These are phyloP conservation scores for Dillenia suffruticosa DNA, from an alignment of 164 flowering plant genomes.

Conservation along the genomic window DNA sequence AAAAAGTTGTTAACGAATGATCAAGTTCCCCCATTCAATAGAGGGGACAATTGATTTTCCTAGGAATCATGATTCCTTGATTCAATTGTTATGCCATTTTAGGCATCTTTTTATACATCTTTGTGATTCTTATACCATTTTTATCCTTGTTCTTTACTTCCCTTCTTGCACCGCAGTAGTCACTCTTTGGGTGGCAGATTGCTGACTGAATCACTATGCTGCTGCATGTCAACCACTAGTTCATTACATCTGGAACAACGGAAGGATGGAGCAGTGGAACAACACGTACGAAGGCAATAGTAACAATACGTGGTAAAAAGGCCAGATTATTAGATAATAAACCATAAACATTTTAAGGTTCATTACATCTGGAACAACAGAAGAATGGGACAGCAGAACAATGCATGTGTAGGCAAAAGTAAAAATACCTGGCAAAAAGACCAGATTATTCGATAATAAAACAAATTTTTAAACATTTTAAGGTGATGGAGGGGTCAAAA, in stretches of 20 bases:
- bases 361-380: slow-evolving; percentile 71
- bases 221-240: slow-evolving; percentile 85
- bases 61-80: neutral
- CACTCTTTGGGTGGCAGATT: slow-evolving; percentile 25
- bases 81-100: neutral
- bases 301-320: slow-evolving; percentile 34
- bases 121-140: neutral
- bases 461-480: neutral
- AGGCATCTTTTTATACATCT: neutral
- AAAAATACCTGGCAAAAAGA: slow-evolving; percentile 28
- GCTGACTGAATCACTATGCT: slow-evolving; percentile 34
- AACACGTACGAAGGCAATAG: slow-evolving; percentile 91
- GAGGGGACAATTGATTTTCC: neutral
- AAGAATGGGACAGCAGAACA: slow-evolving; percentile 73
- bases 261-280: slow-evolving; percentile 66
- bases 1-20: too few relatives aligned
- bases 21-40: neutral
- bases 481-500: neutral
- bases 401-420: slow-evolving; percentile 89
- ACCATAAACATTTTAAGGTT: slow-evolving; percentile 16
- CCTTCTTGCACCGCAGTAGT: slow-evolving; percentile 7
- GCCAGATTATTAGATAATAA: slow-evolving; percentile 36
- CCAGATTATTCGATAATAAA: slow-evolving; percentile 40
- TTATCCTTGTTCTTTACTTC: slow-evolving; percentile 8
- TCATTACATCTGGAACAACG: slow-evolving; percentile 77